phyloP scores from a whole-genome alignment of 2,329 filamentous ascomycete genomes.

The Penicillium sp. region DNA sequence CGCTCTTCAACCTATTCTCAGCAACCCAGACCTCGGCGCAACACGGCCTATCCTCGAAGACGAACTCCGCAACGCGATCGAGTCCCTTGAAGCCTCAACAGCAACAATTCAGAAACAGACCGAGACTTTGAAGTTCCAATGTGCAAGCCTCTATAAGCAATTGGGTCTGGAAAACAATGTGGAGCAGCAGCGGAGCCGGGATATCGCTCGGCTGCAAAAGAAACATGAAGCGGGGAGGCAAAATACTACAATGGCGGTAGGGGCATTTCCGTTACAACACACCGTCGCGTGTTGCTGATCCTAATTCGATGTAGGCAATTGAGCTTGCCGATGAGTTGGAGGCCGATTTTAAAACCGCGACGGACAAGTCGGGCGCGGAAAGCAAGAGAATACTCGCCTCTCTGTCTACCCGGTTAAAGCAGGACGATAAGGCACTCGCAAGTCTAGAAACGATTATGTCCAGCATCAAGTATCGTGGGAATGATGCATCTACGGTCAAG shows the following conservation, averaged over 20 bases:
- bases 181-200: constrained; percentile 26
- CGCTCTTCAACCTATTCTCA: constrained; percentile 30
- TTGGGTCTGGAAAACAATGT: constrained; percentile 25
- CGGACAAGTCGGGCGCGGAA: constrained; percentile 33
- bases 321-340: constrained; percentile 39
- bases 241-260: constrained; percentile 35
- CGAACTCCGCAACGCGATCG: constrained; percentile 39
- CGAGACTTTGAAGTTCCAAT: constrained; percentile 34
- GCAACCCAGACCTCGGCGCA: constrained; percentile 28
- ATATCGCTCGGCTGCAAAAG: constrained; percentile 33
- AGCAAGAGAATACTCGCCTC: constrained; percentile 36
- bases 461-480: constrained; percentile 29
- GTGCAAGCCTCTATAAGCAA: constrained; percentile 31
- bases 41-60: constrained; percentile 42
- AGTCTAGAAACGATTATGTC: constrained; percentile 33
- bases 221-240: constrained; percentile 40
- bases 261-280: neutral
- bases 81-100: constrained; percentile 40
- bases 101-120: constrained; percentile 36
- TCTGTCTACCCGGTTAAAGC: constrained; percentile 36
- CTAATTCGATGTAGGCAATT: constrained; percentile 32
- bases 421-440: constrained; percentile 38
- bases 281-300: constrained; percentile 14
- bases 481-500: constrained; percentile 32
- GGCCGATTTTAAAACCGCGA: constrained; percentile 29